Evolutionary conservation across 2,329 filamentous ascomycete species (phyloP).

Genomic region (Colletotrichum noveboracense): DNA sequence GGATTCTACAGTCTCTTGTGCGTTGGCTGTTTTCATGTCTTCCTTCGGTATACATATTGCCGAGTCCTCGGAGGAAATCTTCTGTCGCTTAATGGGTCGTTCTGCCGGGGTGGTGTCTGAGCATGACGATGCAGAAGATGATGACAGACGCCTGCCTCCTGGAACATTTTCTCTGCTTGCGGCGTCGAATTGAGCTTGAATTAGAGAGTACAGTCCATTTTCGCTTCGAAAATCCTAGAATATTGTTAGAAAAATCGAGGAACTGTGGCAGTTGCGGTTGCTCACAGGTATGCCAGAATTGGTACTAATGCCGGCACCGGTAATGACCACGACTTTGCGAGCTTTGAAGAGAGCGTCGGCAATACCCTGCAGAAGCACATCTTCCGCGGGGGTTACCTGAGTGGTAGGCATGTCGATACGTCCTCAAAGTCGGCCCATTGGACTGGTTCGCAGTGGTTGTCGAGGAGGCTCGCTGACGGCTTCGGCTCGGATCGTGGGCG

Average conservation of each 20-base stretch:
- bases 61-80: slow-evolving; percentile 29
- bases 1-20: background rate
- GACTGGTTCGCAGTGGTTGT: background rate
- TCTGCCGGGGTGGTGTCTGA: background rate
- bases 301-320: slow-evolving; percentile 76
- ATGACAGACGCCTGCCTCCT: background rate
- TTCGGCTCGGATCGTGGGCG: background rate
- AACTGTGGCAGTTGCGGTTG: background rate
- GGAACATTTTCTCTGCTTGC: slow-evolving; percentile 35
- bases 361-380: slow-evolving; percentile 65
- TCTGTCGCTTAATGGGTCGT: slow-evolving; percentile 37
- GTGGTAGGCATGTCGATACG: slow-evolving; percentile 59
- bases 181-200: slow-evolving; percentile 70
- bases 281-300: slow-evolving; percentile 77
- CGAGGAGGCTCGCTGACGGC: background rate
- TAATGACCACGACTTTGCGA: slow-evolving; percentile 73
- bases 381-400: slow-evolving; percentile 57
- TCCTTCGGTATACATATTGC: slow-evolving; percentile 9
- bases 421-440: slow-evolving; percentile 17
- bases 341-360: slow-evolving; percentile 69
- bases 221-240: slow-evolving; percentile 73
- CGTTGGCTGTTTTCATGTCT: background rate
- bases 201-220: slow-evolving; percentile 74
- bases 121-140: slow-evolving; percentile 13
- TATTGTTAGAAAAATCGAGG: slow-evolving; percentile 17